These are phyloP conservation scores for Solanum paucissectum DNA, from an alignment of 257 asterid genomes.

Conservation along the genomic window DNA sequence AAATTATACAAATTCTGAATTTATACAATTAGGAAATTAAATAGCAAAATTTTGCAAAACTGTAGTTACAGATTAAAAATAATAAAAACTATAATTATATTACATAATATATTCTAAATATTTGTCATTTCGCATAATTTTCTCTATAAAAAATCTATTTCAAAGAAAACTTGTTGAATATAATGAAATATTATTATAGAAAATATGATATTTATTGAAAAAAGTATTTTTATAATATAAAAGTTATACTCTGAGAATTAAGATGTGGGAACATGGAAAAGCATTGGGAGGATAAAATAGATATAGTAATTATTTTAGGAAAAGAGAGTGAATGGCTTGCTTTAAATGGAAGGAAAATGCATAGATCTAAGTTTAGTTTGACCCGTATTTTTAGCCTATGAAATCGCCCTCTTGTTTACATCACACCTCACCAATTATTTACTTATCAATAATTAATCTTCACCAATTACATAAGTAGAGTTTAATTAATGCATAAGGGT, in stretches of 20 bases:
- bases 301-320: background rate
- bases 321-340: background rate
- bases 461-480: background rate
- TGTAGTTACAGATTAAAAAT: too few species aligned
- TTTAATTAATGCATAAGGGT: background rate
- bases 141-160: too few species aligned
- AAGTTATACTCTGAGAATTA: background rate
- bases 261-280: background rate
- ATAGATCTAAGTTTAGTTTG: background rate
- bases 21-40: too few species aligned
- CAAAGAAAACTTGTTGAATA: background rate
- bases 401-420: background rate
- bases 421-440: background rate
- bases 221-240: background rate
- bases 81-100: too few species aligned
- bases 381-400: conserved; percentile 3
- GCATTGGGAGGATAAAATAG: background rate
- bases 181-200: too few species aligned
- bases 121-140: background rate
- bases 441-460: background rate
- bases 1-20: too few species aligned
- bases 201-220: background rate
- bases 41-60: too few species aligned
- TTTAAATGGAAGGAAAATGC: background rate
- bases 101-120: too few species aligned